These are phyloP conservation scores for Kodamaea derodonti DNA, from an alignment of 1,139 yeast species.

Conservation along the genomic window DNA sequence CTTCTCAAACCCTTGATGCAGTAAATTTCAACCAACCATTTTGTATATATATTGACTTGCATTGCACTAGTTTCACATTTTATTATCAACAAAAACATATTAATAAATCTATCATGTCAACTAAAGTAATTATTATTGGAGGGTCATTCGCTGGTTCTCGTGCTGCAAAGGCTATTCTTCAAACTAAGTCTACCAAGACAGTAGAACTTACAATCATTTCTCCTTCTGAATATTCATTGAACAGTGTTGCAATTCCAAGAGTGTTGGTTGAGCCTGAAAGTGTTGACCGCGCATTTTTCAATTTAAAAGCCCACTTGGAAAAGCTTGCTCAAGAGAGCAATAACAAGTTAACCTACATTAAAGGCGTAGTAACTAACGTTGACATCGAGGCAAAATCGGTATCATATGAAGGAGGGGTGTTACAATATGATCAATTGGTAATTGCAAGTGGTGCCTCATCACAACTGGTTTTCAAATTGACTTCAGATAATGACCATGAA, in stretches of 20 bases:
- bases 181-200: conserved; percentile 2
- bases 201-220: conserved; percentile 14
- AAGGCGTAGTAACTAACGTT: conserved; percentile 21
- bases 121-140: conserved; percentile 28
- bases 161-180: conserved; percentile 20
- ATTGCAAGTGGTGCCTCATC: conserved; percentile 32
- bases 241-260: conserved; percentile 29
- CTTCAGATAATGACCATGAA: conserved; percentile 10
- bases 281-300: conserved; percentile 16
- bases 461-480: conserved; percentile 25
- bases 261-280: conserved; percentile 23
- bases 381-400: conserved; percentile 19
- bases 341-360: conserved; percentile 15
- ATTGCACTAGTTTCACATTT: too few relatives aligned
- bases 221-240: conserved; percentile 17
- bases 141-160: conserved; percentile 31
- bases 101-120: neutral
- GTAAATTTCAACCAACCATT: too few relatives aligned
- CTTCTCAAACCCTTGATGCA: too few relatives aligned
- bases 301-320: conserved; percentile 11
- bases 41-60: too few relatives aligned
- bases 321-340: conserved; percentile 12
- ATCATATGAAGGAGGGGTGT: conserved; percentile 9
- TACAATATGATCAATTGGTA: conserved; percentile 27
- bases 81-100: too few relatives aligned